These are phyloP conservation scores for Nemania bipapillata DNA, from an alignment of 2,329 filamentous ascomycete species.

Conservation along the genomic window DNA sequence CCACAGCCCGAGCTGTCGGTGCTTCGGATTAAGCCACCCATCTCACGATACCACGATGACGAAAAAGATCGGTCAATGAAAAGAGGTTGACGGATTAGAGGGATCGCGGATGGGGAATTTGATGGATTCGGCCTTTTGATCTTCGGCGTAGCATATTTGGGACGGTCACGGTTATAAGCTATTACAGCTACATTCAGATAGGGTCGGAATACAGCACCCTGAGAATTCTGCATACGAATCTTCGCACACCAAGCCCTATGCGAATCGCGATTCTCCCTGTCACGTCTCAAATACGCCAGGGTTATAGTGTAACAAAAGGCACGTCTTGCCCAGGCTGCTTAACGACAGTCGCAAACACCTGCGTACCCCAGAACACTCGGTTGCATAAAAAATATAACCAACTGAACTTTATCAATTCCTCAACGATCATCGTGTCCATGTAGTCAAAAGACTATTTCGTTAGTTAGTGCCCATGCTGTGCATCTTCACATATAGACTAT, in stretches of 20 bases:
- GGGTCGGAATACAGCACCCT: slow-evolving; percentile 49
- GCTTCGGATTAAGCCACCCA: slow-evolving; percentile 51
- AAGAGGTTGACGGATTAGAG: slow-evolving; percentile 45
- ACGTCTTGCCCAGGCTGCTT: slow-evolving; percentile 1
- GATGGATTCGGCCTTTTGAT: slow-evolving; percentile 52
- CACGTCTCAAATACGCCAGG: slow-evolving; percentile 15
- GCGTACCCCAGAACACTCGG: slow-evolving; percentile 4
- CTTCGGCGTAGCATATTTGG: slow-evolving; percentile 53
- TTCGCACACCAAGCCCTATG: slow-evolving; percentile 14
- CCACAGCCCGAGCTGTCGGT: slow-evolving; percentile 51
- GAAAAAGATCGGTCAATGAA: slow-evolving; percentile 46
- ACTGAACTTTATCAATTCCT: slow-evolving; percentile 12
- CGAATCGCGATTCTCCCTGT: slow-evolving; percentile 31
- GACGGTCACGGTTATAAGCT: slow-evolving; percentile 51
- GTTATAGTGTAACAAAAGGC: slow-evolving; percentile 19
- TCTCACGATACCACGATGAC: slow-evolving; percentile 52
- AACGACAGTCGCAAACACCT: slow-evolving; percentile 10
- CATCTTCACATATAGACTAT: background rate
- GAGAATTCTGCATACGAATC: slow-evolving; percentile 43
- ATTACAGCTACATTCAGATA: slow-evolving; percentile 50
- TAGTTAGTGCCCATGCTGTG: background rate
- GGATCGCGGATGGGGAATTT: slow-evolving; percentile 48
- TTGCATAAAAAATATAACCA: slow-evolving; percentile 17
- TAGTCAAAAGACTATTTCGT: background rate
- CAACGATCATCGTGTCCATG: background rate